A percentile compares a stretch with the other conserved stretches of the same genome.
phyloP scores from a whole-genome alignment of 2,329 filamentous ascomycete species.

The Penicillium rolfsii region DNA sequence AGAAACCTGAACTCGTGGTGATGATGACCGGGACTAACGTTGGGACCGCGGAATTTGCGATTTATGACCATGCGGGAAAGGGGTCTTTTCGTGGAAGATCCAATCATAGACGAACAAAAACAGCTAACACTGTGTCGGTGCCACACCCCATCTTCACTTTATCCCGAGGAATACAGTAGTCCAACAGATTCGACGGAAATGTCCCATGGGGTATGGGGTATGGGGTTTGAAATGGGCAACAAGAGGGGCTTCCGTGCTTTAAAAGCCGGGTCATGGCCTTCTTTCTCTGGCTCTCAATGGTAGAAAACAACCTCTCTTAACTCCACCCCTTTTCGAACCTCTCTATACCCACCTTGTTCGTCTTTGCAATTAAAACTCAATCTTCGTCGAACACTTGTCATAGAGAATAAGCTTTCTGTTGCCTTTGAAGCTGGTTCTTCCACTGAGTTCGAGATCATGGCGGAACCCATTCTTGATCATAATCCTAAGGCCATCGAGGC shows the following conservation, averaged over 20 bases:
- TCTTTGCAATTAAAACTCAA: background rate
- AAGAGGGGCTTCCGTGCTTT: background rate
- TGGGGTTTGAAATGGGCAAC: background rate
- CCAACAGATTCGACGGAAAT: background rate
- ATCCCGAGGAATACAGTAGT: background rate
- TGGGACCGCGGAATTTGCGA: background rate
- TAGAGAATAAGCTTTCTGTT: too few relatives aligned
- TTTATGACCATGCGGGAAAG: background rate
- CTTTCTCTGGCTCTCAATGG: background rate
- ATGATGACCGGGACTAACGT: background rate
- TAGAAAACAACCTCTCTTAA: background rate
- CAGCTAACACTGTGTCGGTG: background rate
- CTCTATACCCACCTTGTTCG: background rate
- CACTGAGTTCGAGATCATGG: background rate
- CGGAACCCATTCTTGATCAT: background rate
- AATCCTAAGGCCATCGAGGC: background rate
- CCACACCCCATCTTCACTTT: background rate
- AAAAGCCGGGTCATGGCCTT: background rate
- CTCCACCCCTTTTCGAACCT: background rate
- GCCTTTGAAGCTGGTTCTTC: background rate
- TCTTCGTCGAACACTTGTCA: background rate
- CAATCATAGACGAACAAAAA: background rate
- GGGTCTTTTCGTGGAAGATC: background rate
- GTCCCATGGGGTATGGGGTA: conserved; percentile 2
- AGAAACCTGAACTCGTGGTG: background rate